Base-by-base conservation (phyloP, 2,329 filamentous ascomycete species). In the Scedosporium boydii region DNA sequence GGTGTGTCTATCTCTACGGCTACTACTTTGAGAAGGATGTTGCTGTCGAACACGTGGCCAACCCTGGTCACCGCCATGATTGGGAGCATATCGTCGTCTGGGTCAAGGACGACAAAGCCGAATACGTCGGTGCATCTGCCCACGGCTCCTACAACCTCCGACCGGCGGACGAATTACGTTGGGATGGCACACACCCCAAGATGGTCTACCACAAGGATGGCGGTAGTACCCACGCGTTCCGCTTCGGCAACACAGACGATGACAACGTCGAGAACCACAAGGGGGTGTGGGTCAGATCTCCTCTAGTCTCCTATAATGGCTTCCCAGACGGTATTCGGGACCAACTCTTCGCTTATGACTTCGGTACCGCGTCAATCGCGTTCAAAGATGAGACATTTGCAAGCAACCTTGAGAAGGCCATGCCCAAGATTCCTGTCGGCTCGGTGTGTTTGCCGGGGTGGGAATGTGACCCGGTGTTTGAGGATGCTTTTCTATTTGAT, bases 21-120 rank as follows among this genome's bases (percentile, higher is more conserved):
- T 78, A 79, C 69, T 79, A 77, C 69, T 79, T 79, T 61, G 77
- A 78, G 65, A 78, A 78, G 69, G 77, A 78, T 69, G 72, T 74
- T 3, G 69, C 70, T 57, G 23, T 71, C 18, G 58, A 65, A 27
- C 60, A 70, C 62, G 51, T 71, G 16, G 65, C 71, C 21, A 53
- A 71, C 51, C 70, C 71, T 58, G 67, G 67, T 1, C 76, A 78
- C 67, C 70, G 68, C 3, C 74, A 79, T 67, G 74, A 76, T 69
- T 75, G 73, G 73, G 73, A 75, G 69, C 70, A 74, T 66, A 68
- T 75, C 29, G 64, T 65, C 34, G 68, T 71, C 9, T 76, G 73
- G 72, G 69, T 70, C 2, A 64, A 65, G 29, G 63, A 70, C 64
- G 65, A 67, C 59, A 59, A 59, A 55, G 66, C 69, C 27, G 63